Percentiles rank a stretch among this genome's conserved stretches.
Evolutionary conservation across 1,139 yeast genomes (phyloP).

Genomic region (Williopsis jadinii): DNA sequence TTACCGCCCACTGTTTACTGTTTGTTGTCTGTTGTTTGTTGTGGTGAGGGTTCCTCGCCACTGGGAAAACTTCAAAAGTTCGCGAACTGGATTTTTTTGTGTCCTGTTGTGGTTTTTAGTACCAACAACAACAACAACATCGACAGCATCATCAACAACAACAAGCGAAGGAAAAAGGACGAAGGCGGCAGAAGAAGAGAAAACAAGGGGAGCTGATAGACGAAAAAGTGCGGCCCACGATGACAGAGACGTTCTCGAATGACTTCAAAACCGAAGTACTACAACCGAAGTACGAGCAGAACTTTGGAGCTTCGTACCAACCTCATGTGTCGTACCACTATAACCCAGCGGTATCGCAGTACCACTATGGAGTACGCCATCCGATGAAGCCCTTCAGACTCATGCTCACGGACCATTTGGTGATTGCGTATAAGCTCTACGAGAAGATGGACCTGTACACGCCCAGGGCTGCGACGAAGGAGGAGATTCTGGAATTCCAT

Average conservation of each 20-base stretch:
- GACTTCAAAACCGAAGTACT: slow-evolving; percentile 54
- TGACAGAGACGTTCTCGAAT: slow-evolving; percentile 27
- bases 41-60: too few relatives aligned
- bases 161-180: too few relatives aligned
- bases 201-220: too few relatives aligned
- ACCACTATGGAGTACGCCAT: slow-evolving; percentile 87
- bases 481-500: slow-evolving; percentile 76
- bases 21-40: neutral
- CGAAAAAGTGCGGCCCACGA: neutral
- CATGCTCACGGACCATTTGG: slow-evolving; percentile 90
- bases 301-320: slow-evolving; percentile 26
- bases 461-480: slow-evolving; percentile 75
- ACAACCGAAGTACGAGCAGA: slow-evolving; percentile 50
- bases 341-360: slow-evolving; percentile 74
- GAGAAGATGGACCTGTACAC: slow-evolving; percentile 85
- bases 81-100: too few relatives aligned
- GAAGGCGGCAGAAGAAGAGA: too few relatives aligned
- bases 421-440: slow-evolving; percentile 76
- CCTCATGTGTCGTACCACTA: slow-evolving; percentile 80
- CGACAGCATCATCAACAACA: too few relatives aligned
- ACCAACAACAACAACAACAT: too few relatives aligned
- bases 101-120: too few relatives aligned
- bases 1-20: neutral
- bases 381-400: slow-evolving; percentile 98
- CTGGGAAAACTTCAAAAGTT: too few relatives aligned